phyloP scores from a whole-genome alignment of 331 rosid genomes.

The Erythrophleum ivorense region DNA sequence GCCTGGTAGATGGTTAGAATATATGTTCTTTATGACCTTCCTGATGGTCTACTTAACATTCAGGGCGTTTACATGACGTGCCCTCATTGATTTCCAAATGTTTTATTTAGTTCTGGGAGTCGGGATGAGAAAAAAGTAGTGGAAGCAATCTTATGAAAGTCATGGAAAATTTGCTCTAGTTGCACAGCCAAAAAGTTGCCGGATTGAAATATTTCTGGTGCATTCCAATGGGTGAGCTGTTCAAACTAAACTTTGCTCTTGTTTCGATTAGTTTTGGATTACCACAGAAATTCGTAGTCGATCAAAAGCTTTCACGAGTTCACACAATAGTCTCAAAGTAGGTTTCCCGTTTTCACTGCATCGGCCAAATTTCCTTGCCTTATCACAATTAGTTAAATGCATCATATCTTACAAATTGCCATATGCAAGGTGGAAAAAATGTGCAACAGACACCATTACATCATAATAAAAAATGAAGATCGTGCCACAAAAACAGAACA shows the following conservation, averaged over 20 bases:
- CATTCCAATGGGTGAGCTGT: neutral
- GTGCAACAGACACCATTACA: neutral
- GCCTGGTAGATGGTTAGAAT: neutral
- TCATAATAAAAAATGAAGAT: neutral
- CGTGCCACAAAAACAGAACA: conserved; percentile 1
- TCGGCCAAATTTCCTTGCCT: neutral
- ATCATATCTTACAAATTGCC: neutral
- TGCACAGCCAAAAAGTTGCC: too few relatives aligned
- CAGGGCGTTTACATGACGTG: neutral
- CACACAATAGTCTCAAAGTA: neutral
- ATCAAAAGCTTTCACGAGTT: neutral
- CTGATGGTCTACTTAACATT: neutral
- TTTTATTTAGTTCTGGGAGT: neutral
- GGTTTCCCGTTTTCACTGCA: neutral
- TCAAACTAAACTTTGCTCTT: neutral
- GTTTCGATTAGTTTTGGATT: neutral
- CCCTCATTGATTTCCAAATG: neutral
- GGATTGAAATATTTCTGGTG: neutral
- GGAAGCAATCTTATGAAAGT: neutral
- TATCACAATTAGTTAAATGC: neutral
- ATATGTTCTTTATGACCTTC: neutral
- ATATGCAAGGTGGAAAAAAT: neutral
- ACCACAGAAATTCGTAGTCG: neutral
- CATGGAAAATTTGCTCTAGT: neutral
- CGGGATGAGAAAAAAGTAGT: neutral